Evolutionary conservation across 1,284 basidiomycete genomes (phyloP).

Genomic region (Ustilago vetiveriae): DNA sequence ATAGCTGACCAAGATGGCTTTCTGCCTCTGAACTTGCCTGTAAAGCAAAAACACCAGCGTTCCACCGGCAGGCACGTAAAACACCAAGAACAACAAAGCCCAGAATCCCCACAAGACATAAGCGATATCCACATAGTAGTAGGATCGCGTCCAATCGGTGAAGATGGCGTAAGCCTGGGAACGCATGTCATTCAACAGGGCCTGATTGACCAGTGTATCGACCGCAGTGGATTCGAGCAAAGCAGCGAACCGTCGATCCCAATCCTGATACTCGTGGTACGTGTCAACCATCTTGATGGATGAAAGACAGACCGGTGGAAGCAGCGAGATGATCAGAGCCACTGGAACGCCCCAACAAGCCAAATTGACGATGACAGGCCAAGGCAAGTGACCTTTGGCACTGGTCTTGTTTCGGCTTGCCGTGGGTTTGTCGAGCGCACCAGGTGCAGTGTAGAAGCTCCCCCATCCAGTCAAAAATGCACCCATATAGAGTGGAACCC

Average conservation of each 20-base stretch:
- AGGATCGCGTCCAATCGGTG: constrained; percentile 23
- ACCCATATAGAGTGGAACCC: constrained; percentile 48
- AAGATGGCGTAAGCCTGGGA: constrained; percentile 33
- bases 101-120: constrained; percentile 53
- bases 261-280: constrained; percentile 25
- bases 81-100: constrained; percentile 48
- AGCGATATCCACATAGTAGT: constrained; percentile 40
- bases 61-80: constrained; percentile 58
- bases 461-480: constrained; percentile 57
- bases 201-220: constrained; percentile 8
- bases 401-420: constrained; percentile 25
- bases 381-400: constrained; percentile 30
- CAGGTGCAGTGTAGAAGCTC: constrained; percentile 57
- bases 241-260: constrained; percentile 7
- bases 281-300: constrained; percentile 16
- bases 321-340: constrained; percentile 32
- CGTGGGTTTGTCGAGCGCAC: constrained; percentile 51
- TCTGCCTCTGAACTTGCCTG: constrained; percentile 41
- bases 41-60: constrained; percentile 42
- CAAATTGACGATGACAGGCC: constrained; percentile 52
- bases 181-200: constrained; percentile 4
- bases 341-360: constrained; percentile 50
- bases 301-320: constrained; percentile 26
- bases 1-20: constrained; percentile 28
- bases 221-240: constrained; percentile 6